Evolutionary conservation across 1,284 basidiomycete species (phyloP).

Genomic region (Boletus nobilissimus): DNA sequence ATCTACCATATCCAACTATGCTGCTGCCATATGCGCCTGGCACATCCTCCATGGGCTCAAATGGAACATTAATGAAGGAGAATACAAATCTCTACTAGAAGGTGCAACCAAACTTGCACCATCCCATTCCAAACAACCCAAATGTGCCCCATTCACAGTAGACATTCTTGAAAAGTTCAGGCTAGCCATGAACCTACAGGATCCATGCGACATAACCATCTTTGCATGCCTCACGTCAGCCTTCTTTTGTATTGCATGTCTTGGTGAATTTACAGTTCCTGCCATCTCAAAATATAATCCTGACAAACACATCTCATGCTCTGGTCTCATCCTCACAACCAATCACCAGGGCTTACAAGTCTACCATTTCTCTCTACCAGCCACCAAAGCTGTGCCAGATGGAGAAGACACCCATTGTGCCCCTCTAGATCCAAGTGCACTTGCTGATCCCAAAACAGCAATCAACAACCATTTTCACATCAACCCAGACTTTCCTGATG

Average conservation of each 20-base stretch:
- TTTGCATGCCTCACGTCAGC: neutral
- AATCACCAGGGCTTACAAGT: neutral
- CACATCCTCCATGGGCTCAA: conserved; percentile 47
- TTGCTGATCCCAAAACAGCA: neutral
- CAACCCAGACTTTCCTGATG: neutral
- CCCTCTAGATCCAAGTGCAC: rapidly evolving
- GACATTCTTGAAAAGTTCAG: neutral
- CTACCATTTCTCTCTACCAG: neutral
- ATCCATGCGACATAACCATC: neutral
- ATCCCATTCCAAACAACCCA: neutral
- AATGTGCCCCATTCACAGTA: neutral
- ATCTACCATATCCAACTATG: conserved; percentile 44
- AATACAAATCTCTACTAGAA: conserved; percentile 10
- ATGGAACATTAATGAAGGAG: neutral
- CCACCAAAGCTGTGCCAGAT: neutral
- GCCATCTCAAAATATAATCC: neutral
- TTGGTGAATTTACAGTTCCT: conserved; percentile 11
- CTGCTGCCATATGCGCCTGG: conserved; percentile 46
- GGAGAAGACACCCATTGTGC: neutral
- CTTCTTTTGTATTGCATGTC: neutral
- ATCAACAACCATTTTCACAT: neutral
- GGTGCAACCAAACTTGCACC: neutral
- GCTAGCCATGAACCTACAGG: rapidly evolving
- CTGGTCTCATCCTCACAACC: no score
- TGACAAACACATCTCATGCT: neutral